Conservation (phyloP, 257 asterid species). For the Nicotiana knightiana region DNA sequence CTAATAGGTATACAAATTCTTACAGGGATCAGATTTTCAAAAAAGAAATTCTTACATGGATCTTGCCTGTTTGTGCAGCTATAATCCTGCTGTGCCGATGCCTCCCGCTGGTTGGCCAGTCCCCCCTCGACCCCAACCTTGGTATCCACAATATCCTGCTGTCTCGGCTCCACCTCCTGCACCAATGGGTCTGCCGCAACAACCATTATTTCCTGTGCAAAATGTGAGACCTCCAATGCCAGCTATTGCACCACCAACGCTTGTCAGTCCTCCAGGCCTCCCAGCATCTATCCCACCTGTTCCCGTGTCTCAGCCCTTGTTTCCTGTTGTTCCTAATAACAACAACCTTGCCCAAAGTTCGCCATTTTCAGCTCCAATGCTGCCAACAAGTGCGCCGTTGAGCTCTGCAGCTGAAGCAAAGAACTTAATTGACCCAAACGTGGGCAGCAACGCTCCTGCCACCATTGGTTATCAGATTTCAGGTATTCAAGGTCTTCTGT, state of each 20-base stretch:
- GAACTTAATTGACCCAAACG: constrained; percentile 33
- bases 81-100: constrained; percentile 51
- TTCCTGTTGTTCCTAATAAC: constrained; percentile 61
- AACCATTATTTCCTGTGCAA: constrained; percentile 87
- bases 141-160: constrained; percentile 74
- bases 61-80: constrained; percentile 38
- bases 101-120: constrained; percentile 67
- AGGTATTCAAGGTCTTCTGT: constrained; percentile 45
- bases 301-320: constrained; percentile 70
- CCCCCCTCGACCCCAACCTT: constrained; percentile 66
- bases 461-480: constrained; percentile 31
- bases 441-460: constrained; percentile 27
- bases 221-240: constrained; percentile 50
- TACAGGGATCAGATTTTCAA: background rate
- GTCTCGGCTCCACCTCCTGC: constrained; percentile 57
- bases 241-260: constrained; percentile 42
- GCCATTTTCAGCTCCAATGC: constrained; percentile 43
- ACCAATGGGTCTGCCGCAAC: constrained; percentile 59
- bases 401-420: constrained; percentile 36
- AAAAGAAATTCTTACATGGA: background rate
- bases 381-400: constrained; percentile 34
- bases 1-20: background rate
- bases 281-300: constrained; percentile 36
- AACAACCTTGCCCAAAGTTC: constrained; percentile 41
- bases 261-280: constrained; percentile 68